Evolutionary conservation across 306 rosid genomes (phyloP), one percentile per base, ranked within the genome.

Genomic region (Nissolia schottii): DNA sequence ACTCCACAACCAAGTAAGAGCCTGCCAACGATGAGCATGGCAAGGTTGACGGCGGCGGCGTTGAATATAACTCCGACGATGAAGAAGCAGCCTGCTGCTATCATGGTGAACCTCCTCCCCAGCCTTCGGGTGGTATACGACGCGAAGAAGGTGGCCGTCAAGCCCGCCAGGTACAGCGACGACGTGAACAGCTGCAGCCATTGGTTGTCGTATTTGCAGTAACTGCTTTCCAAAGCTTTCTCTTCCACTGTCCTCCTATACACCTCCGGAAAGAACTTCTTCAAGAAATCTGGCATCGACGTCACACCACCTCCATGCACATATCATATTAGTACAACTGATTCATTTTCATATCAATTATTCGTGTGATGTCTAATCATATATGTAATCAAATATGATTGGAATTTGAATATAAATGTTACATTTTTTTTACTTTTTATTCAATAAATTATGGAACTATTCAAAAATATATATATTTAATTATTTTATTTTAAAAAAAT

Each of bases 301-400:
- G 86, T 85, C 57, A 90, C 88, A 0, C 93, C 96, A 22, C 96
- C 96, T 88, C n/a, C n/a, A n/a, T n/a, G n/a, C n/a, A n/a, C n/a
- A n/a, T n/a, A n/a, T n/a, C n/a, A n/a, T n/a, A n/a, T n/a, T n/a
- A n/a, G n/a, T n/a, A n/a, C n/a, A n/a, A n/a, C n/a, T n/a, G n/a
- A n/a, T n/a, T n/a, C n/a, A n/a, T n/a, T n/a, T n/a, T n/a, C n/a
- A n/a, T n/a, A n/a, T n/a, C n/a, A n/a, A n/a, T n/a, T n/a, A n/a
- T n/a, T n/a, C n/a, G n/a, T n/a, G n/a, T n/a, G n/a, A n/a, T n/a
- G n/a, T n/a, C n/a, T n/a, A n/a, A n/a, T n/a, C n/a, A n/a, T n/a
- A n/a, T n/a, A n/a, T n/a, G n/a, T n/a, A n/a, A n/a, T n/a, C n/a
- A n/a, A n/a, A n/a, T n/a, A n/a, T n/a, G n/a, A n/a, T n/a, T n/a